Evolutionary conservation across 305 asterid genomes (phyloP), one percentile per base, ranked within the genome.

Genomic region (Euphrasia arctica): DNA sequence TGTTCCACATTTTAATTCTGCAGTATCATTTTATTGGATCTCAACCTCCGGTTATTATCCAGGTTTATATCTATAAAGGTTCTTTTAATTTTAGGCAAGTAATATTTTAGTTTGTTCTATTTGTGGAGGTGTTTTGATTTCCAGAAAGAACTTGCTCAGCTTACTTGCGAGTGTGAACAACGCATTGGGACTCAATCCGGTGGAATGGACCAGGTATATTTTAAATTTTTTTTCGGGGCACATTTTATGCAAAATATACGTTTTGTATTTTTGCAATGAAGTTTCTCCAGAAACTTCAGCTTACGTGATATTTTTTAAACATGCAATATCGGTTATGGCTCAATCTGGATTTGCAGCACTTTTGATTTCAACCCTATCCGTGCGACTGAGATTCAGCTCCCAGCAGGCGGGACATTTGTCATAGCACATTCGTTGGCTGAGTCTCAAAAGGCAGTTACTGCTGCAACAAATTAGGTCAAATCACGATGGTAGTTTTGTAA

Each of bases 141-240:
- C 52, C 89, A 91, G 98, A 85, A 87, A 86, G 98, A 89, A 67
- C 84, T 92, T 69, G 97, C 97, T 70, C 96, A 87, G 71, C 96
- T 92, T 52, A 85, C 97, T 2, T 92, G 97, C 43, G 97, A 83
- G 65, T 92, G 98, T 69, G 98, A 92, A 79, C 78, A 95, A 64
- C 96, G 87, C 67, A 89, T 92, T 51, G 98, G 97, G 52, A 92
- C 98, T 34, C 97, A 87, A 63, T 92, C 98, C 69, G 98, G 96
- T 72, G 98, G 98, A 69, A 92, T 89, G 97, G 95, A 92, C 74
- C 96, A 88, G 94, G 96, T 85, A 73, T 54, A 51, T 58, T 42
- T 64, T 41, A 48, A 27, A 12, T 7, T 42, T 12, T 54, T 41
- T 18, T 18, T 18, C 22, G 22, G 22, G 22, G 22, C 22, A 18